phyloP scores from a whole-genome alignment of 495 filamentous ascomycete species.

The Aspergillus egyptiacus region DNA sequence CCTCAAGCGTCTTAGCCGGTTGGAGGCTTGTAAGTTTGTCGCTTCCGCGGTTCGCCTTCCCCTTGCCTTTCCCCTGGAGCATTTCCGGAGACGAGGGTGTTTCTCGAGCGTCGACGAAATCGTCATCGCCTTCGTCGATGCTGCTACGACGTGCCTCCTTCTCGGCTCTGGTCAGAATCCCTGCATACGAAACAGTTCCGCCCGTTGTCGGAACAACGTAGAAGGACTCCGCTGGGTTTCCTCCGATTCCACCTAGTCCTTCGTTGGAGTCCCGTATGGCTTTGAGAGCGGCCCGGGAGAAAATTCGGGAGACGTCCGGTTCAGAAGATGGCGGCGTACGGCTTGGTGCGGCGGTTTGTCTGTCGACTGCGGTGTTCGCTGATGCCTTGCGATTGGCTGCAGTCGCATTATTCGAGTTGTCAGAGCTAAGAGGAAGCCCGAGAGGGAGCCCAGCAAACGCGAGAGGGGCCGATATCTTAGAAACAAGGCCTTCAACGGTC shows the following conservation, averaged over 20 bases:
- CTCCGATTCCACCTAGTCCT: conserved; percentile 29
- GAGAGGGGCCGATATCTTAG: conserved; percentile 76
- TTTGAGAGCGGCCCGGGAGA: conserved; percentile 72
- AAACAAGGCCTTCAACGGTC: conserved; percentile 77
- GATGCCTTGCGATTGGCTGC: conserved; percentile 30
- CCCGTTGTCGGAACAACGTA: conserved; percentile 91
- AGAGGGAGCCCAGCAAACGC: conserved; percentile 90
- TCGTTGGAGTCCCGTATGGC: conserved; percentile 53
- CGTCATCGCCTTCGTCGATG: conserved; percentile 60
- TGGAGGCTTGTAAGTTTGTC: conserved; percentile 29
- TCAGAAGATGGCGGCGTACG: conserved; percentile 39
- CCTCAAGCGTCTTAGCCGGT: conserved; percentile 62
- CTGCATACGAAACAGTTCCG: conserved; percentile 83
- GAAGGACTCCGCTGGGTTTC: conserved; percentile 69
- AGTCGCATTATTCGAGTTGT: conserved; percentile 41
- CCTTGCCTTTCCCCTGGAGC: conserved; percentile 29
- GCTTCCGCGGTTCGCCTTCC: conserved; percentile 11
- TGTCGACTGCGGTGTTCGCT: conserved; percentile 35
- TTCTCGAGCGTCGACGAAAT: conserved; percentile 85
- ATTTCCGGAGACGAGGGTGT: conserved; percentile 50
- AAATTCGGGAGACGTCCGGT: conserved; percentile 69
- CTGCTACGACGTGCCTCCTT: conserved; percentile 50
- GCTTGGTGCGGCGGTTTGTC: conserved; percentile 35
- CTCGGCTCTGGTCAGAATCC: conserved; percentile 68
- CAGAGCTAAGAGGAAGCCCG: conserved; percentile 64